Evolutionary conservation across 2,329 filamentous ascomycete genomes (phyloP).

Genomic region (Chaetoscypha palmicola): DNA sequence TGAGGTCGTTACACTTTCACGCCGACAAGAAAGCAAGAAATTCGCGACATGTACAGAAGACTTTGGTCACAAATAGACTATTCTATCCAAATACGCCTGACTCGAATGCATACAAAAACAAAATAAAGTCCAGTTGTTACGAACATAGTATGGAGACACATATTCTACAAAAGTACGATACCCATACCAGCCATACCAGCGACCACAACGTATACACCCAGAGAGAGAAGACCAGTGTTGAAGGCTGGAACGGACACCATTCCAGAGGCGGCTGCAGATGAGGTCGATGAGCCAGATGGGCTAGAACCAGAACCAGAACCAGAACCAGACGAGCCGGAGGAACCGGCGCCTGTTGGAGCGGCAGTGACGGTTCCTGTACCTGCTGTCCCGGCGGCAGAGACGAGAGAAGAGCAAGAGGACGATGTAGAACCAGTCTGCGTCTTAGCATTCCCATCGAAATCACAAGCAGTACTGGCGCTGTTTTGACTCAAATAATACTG

Average conservation of each 20-base stretch:
- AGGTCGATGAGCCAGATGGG: conserved; percentile 21
- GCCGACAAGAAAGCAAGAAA: no score
- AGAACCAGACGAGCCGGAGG: conserved; percentile 23
- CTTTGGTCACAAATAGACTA: no score
- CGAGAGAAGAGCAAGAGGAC: conserved; percentile 48
- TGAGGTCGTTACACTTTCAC: no score
- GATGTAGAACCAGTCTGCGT: conserved; percentile 41
- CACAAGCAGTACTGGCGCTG: conserved; percentile 52
- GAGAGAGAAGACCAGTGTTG: conserved; percentile 38
- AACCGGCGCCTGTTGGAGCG: conserved; percentile 34
- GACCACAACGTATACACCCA: conserved; percentile 43
- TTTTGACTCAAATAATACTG: conserved; percentile 59
- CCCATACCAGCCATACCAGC: conserved; percentile 45
- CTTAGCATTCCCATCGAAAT: conserved; percentile 62
- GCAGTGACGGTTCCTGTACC: conserved; percentile 50
- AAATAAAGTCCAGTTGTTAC: no score
- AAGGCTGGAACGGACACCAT: conserved; percentile 37
- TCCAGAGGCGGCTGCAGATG: conserved; percentile 33
- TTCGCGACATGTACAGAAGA: no score
- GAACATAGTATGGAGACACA: no score
- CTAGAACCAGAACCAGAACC: conserved; percentile 28
- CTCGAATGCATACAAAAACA: no score
- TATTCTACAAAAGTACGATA: conserved; percentile 46
- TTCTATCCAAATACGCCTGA: no score
- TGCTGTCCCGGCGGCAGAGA: conserved; percentile 56